Conservation (phyloP, 306 rosid genomes). For the Ochetophila trinervis region DNA sequence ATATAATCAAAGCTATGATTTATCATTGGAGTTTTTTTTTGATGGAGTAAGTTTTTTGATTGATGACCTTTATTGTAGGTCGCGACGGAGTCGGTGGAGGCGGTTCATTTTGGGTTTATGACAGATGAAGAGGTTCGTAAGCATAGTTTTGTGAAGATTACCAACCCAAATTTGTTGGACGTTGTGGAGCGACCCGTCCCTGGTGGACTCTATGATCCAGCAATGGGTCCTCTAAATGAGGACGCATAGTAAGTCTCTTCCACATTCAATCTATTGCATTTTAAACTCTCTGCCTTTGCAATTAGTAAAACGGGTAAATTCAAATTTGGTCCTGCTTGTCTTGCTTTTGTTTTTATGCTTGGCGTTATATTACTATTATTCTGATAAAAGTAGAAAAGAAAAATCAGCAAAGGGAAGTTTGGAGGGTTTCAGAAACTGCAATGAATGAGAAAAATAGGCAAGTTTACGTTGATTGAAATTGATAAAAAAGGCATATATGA, state of each 20-base stretch:
- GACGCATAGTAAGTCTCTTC: slow-evolving; percentile 39
- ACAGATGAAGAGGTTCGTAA: slow-evolving; percentile 50
- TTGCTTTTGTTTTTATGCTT: neutral
- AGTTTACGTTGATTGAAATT: too few relatives aligned
- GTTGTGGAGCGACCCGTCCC: slow-evolving; percentile 37
- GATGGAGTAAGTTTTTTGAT: neutral
- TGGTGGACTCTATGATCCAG: slow-evolving; percentile 79
- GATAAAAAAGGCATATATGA: too few relatives aligned
- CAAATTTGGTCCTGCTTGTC: neutral
- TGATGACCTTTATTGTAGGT: slow-evolving; percentile 37
- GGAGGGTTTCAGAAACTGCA: too few relatives aligned
- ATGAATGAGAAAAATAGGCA: too few relatives aligned
- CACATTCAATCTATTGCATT: neutral
- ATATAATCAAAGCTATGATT: too few relatives aligned
- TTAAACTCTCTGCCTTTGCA: too few relatives aligned
- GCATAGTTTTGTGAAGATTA: slow-evolving; percentile 55
- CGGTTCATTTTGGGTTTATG: slow-evolving; percentile 61
- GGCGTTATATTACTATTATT: neutral
- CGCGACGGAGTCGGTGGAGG: slow-evolving; percentile 52
- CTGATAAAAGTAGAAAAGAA: too few relatives aligned
- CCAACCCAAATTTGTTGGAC: slow-evolving; percentile 39
- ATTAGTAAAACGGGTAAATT: neutral
- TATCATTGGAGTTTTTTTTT: neutral
- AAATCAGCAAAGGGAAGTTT: too few relatives aligned
- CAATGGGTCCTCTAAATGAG: slow-evolving; percentile 67